These are phyloP conservation scores for bread wheat (Triticum aestivum) DNA, from an alignment of 176 grass and related monocot species.

Conservation along the genomic window DNA sequence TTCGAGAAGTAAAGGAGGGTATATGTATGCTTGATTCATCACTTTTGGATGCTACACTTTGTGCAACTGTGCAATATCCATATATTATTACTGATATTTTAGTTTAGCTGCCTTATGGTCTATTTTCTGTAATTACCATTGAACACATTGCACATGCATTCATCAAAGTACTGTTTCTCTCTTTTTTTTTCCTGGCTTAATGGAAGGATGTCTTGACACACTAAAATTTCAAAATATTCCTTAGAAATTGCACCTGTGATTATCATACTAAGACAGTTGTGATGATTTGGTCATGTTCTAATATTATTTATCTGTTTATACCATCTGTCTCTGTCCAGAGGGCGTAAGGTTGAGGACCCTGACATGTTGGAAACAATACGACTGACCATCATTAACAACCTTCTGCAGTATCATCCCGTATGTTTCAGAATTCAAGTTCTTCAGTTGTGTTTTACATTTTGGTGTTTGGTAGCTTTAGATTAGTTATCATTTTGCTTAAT, in stretches of 20 bases:
- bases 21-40: background rate
- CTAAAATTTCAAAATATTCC: conserved; percentile 13
- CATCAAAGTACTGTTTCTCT: background rate
- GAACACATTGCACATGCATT: background rate
- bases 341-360: conserved; percentile 93
- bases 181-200: background rate
- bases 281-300: conserved; percentile 15
- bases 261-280: conserved; percentile 1
- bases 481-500: conserved; percentile 4
- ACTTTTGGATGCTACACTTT: background rate
- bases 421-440: conserved; percentile 31
- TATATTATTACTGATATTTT: background rate
- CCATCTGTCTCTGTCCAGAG: conserved; percentile 48
- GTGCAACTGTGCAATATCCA: background rate
- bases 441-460: conserved; percentile 18
- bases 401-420: conserved; percentile 97
- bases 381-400: conserved; percentile 96
- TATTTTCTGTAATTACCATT: background rate
- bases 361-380: conserved; percentile 91
- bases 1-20: conserved; percentile 3
- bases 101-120: background rate
- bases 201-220: background rate
- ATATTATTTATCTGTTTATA: background rate
- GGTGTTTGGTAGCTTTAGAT: background rate
- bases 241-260: background rate